Percentiles rank a stretch among this genome's conserved stretches.
phyloP scores from a whole-genome alignment of 208 protist genomes.

The Entamoeba nuttalli region DNA sequence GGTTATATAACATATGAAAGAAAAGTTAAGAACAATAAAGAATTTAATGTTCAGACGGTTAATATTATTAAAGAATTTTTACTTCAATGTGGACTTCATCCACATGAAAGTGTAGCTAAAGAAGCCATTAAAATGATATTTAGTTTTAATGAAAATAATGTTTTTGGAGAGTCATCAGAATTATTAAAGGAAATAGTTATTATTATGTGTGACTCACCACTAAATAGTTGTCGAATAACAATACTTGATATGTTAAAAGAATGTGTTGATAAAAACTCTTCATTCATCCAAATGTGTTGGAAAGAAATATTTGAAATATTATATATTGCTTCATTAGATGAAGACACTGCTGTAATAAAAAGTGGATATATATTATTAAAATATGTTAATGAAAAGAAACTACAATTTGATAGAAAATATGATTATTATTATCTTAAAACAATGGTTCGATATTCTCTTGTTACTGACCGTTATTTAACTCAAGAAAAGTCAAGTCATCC shows the following conservation, averaged over 20 bases:
- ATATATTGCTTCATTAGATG: background rate
- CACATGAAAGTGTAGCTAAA: background rate
- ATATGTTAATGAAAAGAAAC: background rate
- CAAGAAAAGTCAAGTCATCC: background rate
- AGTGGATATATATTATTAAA: background rate
- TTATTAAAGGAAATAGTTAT: background rate
- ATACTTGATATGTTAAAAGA: background rate
- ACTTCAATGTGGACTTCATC: background rate
- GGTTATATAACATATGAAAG: background rate
- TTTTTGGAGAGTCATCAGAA: background rate
- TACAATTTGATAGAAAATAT: background rate
- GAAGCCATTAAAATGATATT: background rate
- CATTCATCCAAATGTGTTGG: background rate
- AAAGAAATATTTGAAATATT: background rate
- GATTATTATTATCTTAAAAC: background rate
- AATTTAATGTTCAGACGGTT: background rate
- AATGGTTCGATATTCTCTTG: background rate
- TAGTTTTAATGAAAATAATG: background rate
- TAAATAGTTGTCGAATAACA: background rate
- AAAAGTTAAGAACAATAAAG: background rate
- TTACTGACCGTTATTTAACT: background rate
- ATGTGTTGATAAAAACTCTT: background rate
- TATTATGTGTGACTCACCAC: background rate
- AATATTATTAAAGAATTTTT: background rate
- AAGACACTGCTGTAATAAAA: background rate